Base-by-base conservation (phyloP, 1,284 basidiomycete genomes). In the Tremellales sp. region DNA sequence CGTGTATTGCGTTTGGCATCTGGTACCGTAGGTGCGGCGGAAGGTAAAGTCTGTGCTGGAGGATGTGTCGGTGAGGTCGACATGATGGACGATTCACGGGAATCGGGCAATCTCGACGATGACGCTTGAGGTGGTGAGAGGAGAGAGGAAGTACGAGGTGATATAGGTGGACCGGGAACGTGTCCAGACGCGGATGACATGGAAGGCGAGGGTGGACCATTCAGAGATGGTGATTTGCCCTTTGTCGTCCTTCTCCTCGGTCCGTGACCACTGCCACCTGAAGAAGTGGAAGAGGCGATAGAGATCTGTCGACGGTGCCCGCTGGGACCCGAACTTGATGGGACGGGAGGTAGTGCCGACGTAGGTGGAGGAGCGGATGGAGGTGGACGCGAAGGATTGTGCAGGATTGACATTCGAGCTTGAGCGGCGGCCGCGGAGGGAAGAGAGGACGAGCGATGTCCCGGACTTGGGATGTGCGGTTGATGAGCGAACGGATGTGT, bases 341-440 rank as follows among this genome's bases (percentile, higher is more conserved):
- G 52, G 27, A 54, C 17, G 29, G 52, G 52, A 3, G 55, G 52
- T 31, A 54, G 40, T 15, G 41, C 46, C 13, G 24, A 26, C 10
- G 43, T 36, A 17, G 52, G 49, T 21, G 55, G 55, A 15, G 52
- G 55, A 21, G 51, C 55, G 21, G 49, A 43, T n/a, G 55, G 49
- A 17, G 48, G 36, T 10, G 19, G 36, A 12, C 36, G 10, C 13
- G 11, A n/a, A 13, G 36, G 11, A 8, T 15, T 31, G 15, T 31
- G 8, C 15, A 15, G n/a, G 29, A 15, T 31, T 31, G 8, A 31
- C 15, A 31, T 31, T 37, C 42, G 21, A 26, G 46, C 26, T 21
- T 40, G 45, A 11, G 41, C n/a, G 3, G 17, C 22, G 8, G 45
- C 23, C 26, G 55, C 49, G 24, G 55, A 58, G 13, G 56, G 56